Conservation (phyloP, 192 early-diverging fungal species). For the Dissophora globulifera region DNA sequence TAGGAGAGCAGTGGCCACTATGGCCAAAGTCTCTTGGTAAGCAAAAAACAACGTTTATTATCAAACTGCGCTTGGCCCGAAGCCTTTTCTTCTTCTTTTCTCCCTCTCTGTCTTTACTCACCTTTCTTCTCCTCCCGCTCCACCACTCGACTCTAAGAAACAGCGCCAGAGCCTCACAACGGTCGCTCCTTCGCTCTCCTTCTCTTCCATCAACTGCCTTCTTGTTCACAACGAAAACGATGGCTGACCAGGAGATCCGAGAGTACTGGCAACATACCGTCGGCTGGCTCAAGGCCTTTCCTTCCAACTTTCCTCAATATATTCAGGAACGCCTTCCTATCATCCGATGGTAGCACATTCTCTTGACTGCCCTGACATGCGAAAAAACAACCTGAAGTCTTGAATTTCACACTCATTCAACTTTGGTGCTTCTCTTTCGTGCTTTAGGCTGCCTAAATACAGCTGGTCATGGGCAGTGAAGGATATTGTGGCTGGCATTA, state of each 20-base stretch:
- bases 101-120: no score
- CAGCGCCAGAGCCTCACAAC: no score
- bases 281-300: slow-evolving; percentile 10
- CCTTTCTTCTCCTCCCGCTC: no score
- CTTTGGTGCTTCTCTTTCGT: neutral
- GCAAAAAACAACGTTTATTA: no score
- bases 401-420: neutral
- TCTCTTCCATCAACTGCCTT: no score
- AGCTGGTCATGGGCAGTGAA: slow-evolving; percentile 52
- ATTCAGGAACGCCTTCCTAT: slow-evolving; percentile 18
- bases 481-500: slow-evolving; percentile 74
- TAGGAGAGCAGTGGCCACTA: no score
- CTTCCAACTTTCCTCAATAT: slow-evolving; percentile 11
- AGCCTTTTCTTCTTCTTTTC: no score
- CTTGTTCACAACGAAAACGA: no score
- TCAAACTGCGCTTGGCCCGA: no score
- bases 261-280: neutral
- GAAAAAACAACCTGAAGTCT: neutral
- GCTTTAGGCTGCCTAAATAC: slow-evolving; percentile 23
- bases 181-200: no score
- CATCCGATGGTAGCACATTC: slow-evolving; percentile 3
- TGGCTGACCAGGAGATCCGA: slow-evolving; percentile 24
- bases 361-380: neutral
- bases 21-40: no score
- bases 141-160: no score